Base-by-base conservation (phyloP, 805 yeast genomes). In the Lipomyces yamadae region DNA sequence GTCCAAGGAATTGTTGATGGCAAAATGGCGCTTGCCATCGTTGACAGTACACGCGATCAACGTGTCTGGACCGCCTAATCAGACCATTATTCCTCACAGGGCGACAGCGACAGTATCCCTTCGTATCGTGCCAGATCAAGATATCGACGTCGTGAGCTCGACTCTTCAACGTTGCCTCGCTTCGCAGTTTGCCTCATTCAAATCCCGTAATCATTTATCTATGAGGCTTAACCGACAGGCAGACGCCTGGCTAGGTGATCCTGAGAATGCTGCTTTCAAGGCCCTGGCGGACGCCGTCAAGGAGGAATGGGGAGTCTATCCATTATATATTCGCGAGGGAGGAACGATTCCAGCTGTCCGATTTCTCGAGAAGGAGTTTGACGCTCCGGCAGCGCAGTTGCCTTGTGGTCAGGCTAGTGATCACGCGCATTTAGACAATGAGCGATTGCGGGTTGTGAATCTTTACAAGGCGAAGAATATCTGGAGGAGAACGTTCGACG, bases 371-470 rank as follows among this genome's bases (percentile, higher is more conserved):
- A 90, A 90, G 76, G 81, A 84, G 11, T 90, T 94, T 71, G 78
- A 83, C 61, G 97, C 98, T 2, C 91, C 91, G 33, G 98, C 97
- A 1, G 96, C 94, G 0, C 98, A 95, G 77, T 85, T 95, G 42
- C 98, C 99, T 1, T 92, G 98, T 75, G 99, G 98, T 0, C 99
- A 94, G 79, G 85, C 94, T 1, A 86, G 95, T 55, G 98, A 95
- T 76, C 91, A 92, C 74, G 98, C 98, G 0, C 99, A 94, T 80
- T 83, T 94, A 73, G 87, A 88, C 74, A 89, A 95, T 75, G 99
- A 94, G 78, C 84, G 95, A 69, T 77, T 94, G 58, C 81, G 98
- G 64, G 85, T 94, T 32, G 81, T 87, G 50, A 94, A 94, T 74
- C 81, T 93, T 73, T 86, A 88, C 74, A 91, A 89, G 66, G 84